Conservation (phyloP, 1,139 yeast genomes). For the Pichia sp. region DNA sequence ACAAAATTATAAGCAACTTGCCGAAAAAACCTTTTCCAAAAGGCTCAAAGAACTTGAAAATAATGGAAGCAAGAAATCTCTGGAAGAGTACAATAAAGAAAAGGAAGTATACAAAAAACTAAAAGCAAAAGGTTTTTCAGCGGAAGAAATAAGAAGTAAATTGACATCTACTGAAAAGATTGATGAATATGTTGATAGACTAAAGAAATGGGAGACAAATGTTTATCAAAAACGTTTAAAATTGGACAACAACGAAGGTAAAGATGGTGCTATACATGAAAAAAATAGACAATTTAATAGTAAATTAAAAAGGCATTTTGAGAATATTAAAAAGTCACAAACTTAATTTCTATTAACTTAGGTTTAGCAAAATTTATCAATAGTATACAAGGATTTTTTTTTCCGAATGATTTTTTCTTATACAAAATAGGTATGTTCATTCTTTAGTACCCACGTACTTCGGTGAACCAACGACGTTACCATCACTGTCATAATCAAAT, state of each 20-base stretch:
- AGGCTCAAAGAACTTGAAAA: slow-evolving; percentile 34
- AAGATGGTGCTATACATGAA: slow-evolving; percentile 49
- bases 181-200: slow-evolving; percentile 3
- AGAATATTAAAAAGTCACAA: background rate
- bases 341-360: too few relatives aligned
- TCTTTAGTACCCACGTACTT: too few relatives aligned
- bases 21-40: slow-evolving; percentile 49
- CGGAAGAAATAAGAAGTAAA: slow-evolving; percentile 27
- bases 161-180: slow-evolving; percentile 13
- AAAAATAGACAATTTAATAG: slow-evolving; percentile 75
- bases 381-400: too few relatives aligned
- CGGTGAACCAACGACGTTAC: too few relatives aligned
- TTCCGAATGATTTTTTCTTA: too few relatives aligned
- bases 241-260: slow-evolving; percentile 6
- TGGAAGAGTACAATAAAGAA: slow-evolving; percentile 38
- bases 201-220: slow-evolving; percentile 11
- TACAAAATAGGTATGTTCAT: too few relatives aligned
- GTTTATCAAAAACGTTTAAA: slow-evolving; percentile 11
- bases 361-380: too few relatives aligned
- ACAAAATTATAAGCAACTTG: slow-evolving; percentile 45
- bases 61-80: slow-evolving; percentile 20
- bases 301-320: slow-evolving; percentile 51
- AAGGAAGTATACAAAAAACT: slow-evolving; percentile 26
- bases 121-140: slow-evolving; percentile 19
- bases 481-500: background rate